Base-by-base conservation (phyloP, 805 yeast genomes). In the Cyberlindnera xylosilytica region DNA sequence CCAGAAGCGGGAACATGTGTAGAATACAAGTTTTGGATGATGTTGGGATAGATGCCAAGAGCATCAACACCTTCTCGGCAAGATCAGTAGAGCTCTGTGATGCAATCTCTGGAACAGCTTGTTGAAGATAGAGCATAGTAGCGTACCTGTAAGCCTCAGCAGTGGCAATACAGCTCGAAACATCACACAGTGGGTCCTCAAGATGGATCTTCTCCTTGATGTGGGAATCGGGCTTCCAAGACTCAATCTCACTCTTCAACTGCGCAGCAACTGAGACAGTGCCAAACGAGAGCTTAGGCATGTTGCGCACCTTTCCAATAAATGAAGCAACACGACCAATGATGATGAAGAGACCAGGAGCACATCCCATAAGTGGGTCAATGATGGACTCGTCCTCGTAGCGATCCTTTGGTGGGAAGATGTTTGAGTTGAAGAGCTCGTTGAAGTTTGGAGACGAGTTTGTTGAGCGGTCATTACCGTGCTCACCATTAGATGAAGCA, bases 91-190 rank as follows among this genome's bases (percentile, higher is more conserved):
- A 73, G 8, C 77, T 60, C 29, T 65, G 56, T 8, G 78, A 73
- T 9, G 84, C 83, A 15, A 81, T 70, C 49, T 81, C 85, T 0
- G 88, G 87, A 4, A 82, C 85, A 1, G 86, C 82, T 54, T 82
- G 87, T 56, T 80, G 85, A 23, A 82, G 60, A 53, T 78, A 80
- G 17, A 81, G 54, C 29, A 82, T 57, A 0, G 84, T 69, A 1
- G 86, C 72, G 56, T 69, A 78, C 30, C 85, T 56, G 58, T 81
- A 82, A 0, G 87, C 82, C 53, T 81, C 87, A 2, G 87, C 87
- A 1, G 87, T 81, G 2, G 86, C 76, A 20, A 82, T 66, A 44
- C 83, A 77, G 9, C 83, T 73, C 4, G 81, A 63, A 23, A 78
- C 54, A 49, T 81, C 87, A 67, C 81, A 74, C 2, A 67, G 59